A percentile compares a stretch with the other conserved stretches of the same genome.
Conservation (phyloP, 352 stramenopile species). For the Phytophthora idaei region DNA sequence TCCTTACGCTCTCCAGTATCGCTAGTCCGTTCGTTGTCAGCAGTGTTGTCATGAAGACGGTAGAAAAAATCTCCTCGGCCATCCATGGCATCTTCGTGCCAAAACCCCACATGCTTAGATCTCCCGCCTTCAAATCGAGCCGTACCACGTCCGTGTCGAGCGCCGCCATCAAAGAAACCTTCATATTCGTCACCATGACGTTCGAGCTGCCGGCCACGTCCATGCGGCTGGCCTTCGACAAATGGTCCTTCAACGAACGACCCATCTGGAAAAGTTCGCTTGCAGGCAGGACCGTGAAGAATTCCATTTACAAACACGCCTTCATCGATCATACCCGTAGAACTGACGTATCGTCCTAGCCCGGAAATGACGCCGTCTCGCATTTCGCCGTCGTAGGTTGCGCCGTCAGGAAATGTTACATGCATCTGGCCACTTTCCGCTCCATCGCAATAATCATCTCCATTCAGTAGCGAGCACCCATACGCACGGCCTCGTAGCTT, state of each 20-base stretch:
- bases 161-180: conserved; percentile 62
- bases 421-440: conserved; percentile 58
- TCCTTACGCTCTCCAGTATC: conserved; percentile 14
- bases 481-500: conserved; percentile 44
- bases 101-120: conserved; percentile 67
- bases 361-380: conserved; percentile 60
- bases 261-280: conserved; percentile 54
- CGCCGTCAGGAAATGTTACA: conserved; percentile 65
- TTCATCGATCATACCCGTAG: conserved; percentile 68
- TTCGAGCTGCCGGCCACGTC: conserved; percentile 40
- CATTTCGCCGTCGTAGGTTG: conserved; percentile 72
- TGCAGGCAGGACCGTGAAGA: conserved; percentile 55
- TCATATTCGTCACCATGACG: conserved; percentile 64
- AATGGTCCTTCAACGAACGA: conserved; percentile 54
- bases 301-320: conserved; percentile 62
- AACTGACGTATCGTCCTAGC: conserved; percentile 60
- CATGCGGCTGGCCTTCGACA: conserved; percentile 52
- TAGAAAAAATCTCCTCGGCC: conserved; percentile 69
- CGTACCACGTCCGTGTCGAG: conserved; percentile 48
- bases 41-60: conserved; percentile 9
- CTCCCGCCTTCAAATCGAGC: conserved; percentile 42
- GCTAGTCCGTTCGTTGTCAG: not conserved
- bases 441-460: conserved; percentile 54
- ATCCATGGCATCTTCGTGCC: conserved; percentile 67
- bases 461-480: conserved; percentile 51